Percentiles rank a stretch among this genome's conserved stretches.
Conservation (phyloP, 1,139 yeast species). For the Oligophagozyma castellii region DNA sequence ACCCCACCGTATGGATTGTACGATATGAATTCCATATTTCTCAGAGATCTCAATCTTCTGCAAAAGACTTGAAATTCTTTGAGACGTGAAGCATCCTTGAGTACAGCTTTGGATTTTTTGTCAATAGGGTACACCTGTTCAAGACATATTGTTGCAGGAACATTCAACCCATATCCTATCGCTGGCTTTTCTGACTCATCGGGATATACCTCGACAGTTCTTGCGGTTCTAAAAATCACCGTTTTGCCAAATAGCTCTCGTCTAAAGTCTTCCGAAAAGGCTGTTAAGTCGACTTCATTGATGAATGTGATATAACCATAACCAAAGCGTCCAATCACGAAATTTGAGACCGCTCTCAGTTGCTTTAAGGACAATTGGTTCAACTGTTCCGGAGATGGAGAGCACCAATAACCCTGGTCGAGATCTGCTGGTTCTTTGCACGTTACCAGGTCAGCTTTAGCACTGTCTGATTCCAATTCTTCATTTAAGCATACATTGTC, state of each 20-base stretch:
- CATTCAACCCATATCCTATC: constrained; percentile 62
- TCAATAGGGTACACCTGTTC: constrained; percentile 48
- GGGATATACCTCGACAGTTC: constrained; percentile 55
- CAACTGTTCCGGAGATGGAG: constrained; percentile 52
- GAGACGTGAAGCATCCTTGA: constrained; percentile 30
- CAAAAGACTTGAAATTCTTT: constrained; percentile 34
- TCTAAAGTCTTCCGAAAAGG: constrained; percentile 32
- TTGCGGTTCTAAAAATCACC: constrained; percentile 41
- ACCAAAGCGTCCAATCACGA: constrained; percentile 63
- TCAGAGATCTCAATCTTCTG: constrained; percentile 35
- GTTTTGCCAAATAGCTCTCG: constrained; percentile 40
- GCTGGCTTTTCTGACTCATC: constrained; percentile 42
- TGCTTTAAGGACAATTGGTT: constrained; percentile 34
- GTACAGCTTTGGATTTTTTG: constrained; percentile 23
- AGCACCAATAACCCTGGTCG: constrained; percentile 83
- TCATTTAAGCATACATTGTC: neutral
- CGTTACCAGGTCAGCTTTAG: constrained; percentile 16
- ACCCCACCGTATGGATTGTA: constrained; percentile 65
- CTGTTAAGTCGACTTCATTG: constrained; percentile 60
- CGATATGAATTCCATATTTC: constrained; percentile 68
- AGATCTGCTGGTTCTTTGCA: too few relatives aligned
- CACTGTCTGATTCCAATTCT: constrained; percentile 2
- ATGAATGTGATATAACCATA: constrained; percentile 64
- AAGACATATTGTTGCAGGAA: constrained; percentile 71
- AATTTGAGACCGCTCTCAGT: constrained; percentile 46